Percentiles rank a stretch among this genome's conserved stretches.
Conservation (phyloP, 1,139 yeast genomes). For the Citeromyces hawaiiensis region DNA sequence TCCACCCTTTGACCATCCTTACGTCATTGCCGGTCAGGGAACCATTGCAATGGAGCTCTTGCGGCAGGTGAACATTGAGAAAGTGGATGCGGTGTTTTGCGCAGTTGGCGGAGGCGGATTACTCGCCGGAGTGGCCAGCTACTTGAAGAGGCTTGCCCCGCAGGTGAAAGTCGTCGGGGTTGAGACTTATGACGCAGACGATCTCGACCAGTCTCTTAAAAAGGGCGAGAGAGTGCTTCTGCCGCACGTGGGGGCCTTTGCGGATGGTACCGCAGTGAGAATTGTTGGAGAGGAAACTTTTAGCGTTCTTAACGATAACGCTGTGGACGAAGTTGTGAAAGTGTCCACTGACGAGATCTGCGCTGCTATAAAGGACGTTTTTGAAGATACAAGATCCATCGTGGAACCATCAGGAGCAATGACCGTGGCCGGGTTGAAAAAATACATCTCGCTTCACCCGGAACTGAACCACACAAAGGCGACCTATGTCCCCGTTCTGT, state of each 20-base stretch:
- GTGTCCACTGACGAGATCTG: slow-evolving; percentile 93
- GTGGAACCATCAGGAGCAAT: slow-evolving; percentile 97
- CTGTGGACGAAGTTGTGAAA: slow-evolving; percentile 77
- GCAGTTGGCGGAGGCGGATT: slow-evolving; percentile 98
- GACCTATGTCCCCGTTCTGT: slow-evolving; percentile 72
- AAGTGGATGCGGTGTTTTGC: slow-evolving; percentile 76
- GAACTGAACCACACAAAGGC: slow-evolving; percentile 60
- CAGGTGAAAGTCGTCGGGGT: slow-evolving; percentile 93
- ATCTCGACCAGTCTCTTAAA: slow-evolving; percentile 63
- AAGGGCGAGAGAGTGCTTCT: slow-evolving; percentile 41
- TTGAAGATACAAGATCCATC: slow-evolving; percentile 87
- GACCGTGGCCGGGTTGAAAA: slow-evolving; percentile 88
- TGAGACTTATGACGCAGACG: slow-evolving; percentile 92
- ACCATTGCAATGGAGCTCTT: slow-evolving; percentile 89
- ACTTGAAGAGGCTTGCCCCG: slow-evolving; percentile 92
- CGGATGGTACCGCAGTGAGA: slow-evolving; percentile 99
- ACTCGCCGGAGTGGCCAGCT: slow-evolving; percentile 81
- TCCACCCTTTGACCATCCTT: slow-evolving; percentile 97
- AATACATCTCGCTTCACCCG: slow-evolving; percentile 53
- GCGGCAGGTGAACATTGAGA: slow-evolving; percentile 70
- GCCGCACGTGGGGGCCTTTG: slow-evolving; percentile 82
- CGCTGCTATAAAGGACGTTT: slow-evolving; percentile 94
- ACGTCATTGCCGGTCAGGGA: slow-evolving; percentile 99
- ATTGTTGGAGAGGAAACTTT: slow-evolving; percentile 85
- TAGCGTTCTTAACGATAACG: slow-evolving; percentile 52